Base-by-base conservation (phyloP, 1,284 basidiomycete genomes). In the Cystobasidium slooffiae region DNA sequence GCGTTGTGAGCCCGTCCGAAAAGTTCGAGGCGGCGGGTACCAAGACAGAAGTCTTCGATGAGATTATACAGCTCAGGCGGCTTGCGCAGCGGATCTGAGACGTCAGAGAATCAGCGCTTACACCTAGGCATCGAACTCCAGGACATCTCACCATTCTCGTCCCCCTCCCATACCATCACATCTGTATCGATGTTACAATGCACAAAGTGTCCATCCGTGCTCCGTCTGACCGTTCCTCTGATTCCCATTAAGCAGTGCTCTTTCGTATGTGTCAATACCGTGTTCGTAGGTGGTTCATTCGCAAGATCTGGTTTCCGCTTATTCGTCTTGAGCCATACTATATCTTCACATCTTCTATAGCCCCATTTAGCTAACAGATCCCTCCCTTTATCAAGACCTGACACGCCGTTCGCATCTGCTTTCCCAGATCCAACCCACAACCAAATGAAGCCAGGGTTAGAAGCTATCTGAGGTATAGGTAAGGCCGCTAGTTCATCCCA, bases 191-290 rank as follows among this genome's bases (percentile, higher is more conserved):
- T 90, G 82, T 99, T 99, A 82, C 96, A 98, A 82, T 99, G 95
- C 0, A 97, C 95, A 82, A 98, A 77, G 52, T 73, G 63, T 20
- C 68, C 68, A 53, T 99, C 96, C 0, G 91, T 94, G 22, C 92
- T 94, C 37, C 96, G 87, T 18, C 95, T 88, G 2, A 99, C 96
- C 0, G 96, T 99, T 1, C 96, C 96, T 46, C 93, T 88, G 78
- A 99, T 99, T n/a, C 97, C 97, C 88, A 99, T 97, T 56, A 98
- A 84, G 83, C 95, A 98, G 81, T 99, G 96, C 80, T 97, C 92
- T 81, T 96, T 94, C 65, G 94, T 94, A 47, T 92, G 87, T 8
- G 91, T 92, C 62, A 97, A 86, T 39, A 97, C 83, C 6, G 82
- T 61, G 2, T 69, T 46, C 14, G 62, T 63, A 18, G 44, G 39